Percentiles rank a stretch among this genome's conserved stretches.
These are phyloP conservation scores for Penicillium italicum DNA, from an alignment of 2,329 filamentous ascomycete genomes.

Conservation along the genomic window DNA sequence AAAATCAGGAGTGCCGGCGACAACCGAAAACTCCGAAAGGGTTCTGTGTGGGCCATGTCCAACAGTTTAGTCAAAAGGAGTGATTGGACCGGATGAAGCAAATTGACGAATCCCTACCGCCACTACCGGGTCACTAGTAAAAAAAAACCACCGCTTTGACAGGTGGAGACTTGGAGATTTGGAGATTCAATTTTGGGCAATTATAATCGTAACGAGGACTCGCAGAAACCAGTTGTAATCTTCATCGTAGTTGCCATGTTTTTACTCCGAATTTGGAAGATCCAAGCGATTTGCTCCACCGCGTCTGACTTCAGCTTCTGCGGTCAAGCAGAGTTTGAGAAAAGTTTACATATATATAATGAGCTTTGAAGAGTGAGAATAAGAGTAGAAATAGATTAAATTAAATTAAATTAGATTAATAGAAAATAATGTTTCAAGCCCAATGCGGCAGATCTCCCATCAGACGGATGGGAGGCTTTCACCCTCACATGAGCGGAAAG, in stretches of 20 bases:
- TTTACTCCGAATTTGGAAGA: neutral
- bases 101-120: neutral
- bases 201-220: neutral
- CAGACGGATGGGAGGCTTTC: neutral
- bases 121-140: constrained; percentile 7
- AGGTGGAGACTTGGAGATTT: constrained; percentile 3
- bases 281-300: neutral
- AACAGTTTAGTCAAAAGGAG: neutral
- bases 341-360: too few species aligned
- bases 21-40: neutral
- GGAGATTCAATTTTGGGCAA: neutral
- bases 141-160: constrained; percentile 11
- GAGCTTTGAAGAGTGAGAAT: neutral
- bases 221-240: neutral
- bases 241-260: neutral
- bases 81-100: constrained; percentile 1
- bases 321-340: constrained; percentile 17
- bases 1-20: constrained; percentile 8
- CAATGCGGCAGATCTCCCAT: neutral
- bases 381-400: neutral
- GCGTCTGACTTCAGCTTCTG: constrained; percentile 10
- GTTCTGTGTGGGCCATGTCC: neutral
- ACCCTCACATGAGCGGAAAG: constrained; percentile 4
- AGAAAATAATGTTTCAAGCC: neutral
- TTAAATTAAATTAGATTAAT: neutral